Percentiles rank a stretch among this genome's conserved stretches.
phyloP scores from a whole-genome alignment of 2,329 filamentous ascomycete genomes.

The Aspergillus tamarii region DNA sequence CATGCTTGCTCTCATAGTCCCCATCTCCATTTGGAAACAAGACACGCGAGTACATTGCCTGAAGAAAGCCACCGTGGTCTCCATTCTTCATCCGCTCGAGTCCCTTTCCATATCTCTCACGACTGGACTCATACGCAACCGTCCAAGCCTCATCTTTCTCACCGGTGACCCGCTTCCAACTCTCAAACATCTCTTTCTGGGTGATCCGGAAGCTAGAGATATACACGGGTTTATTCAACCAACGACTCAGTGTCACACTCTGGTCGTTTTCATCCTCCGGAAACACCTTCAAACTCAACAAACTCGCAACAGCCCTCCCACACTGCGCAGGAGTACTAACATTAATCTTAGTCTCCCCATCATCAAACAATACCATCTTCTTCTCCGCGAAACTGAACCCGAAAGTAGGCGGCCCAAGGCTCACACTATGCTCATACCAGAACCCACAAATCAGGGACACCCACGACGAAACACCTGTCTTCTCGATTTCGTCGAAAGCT shows the following conservation, averaged over 20 bases:
- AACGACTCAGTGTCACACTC: slow-evolving; percentile 36
- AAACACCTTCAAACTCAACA: slow-evolving; percentile 48
- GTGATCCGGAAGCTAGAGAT: slow-evolving; percentile 60
- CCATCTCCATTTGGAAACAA: slow-evolving; percentile 52
- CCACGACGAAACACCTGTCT: slow-evolving; percentile 41
- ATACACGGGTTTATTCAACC: slow-evolving; percentile 51
- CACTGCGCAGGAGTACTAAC: slow-evolving; percentile 64
- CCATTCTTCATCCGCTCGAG: slow-evolving; percentile 48
- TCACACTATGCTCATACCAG: slow-evolving; percentile 58
- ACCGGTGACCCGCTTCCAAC: slow-evolving; percentile 58
- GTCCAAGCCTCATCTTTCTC: slow-evolving; percentile 64
- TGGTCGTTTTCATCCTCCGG: slow-evolving; percentile 10
- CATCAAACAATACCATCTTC: slow-evolving; percentile 54
- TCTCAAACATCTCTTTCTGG: slow-evolving; percentile 67
- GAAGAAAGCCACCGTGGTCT: slow-evolving; percentile 47
- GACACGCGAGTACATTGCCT: slow-evolving; percentile 57
- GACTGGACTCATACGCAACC: slow-evolving; percentile 52
- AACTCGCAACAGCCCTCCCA: slow-evolving; percentile 54
- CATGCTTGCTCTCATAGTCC: slow-evolving; percentile 42
- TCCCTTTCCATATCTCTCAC: slow-evolving; percentile 53
- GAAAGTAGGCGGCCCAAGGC: slow-evolving; percentile 35
- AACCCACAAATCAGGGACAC: slow-evolving; percentile 50
- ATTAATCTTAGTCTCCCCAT: slow-evolving; percentile 60
- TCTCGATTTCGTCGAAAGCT: slow-evolving; percentile 37
- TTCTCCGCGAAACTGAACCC: slow-evolving; percentile 54